Base-by-base conservation (phyloP, 108 stramenopile species). In the Nitzschia inconspicua region DNA sequence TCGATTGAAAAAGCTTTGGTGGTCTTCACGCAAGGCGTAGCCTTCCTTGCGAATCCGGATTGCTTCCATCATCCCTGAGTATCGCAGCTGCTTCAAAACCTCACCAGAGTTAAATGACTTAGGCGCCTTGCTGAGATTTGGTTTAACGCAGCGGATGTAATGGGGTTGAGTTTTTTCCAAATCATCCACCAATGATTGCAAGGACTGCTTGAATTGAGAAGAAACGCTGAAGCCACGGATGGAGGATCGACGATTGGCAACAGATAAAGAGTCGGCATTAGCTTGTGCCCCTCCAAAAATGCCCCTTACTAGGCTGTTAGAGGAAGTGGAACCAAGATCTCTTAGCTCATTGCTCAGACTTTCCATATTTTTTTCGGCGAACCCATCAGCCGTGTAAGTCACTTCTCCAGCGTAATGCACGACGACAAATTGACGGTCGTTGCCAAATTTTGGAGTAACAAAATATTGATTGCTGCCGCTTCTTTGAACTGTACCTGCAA, bases 11-110 rank as follows among this genome's bases (percentile, higher is more conserved):
- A 95, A 95, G 54, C 79, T 83, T 61, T 87, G 84, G 56, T 91
- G 94, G 16, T 82, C 75, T 65, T 96, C 91, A 16, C 96, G 83
- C n/a, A 93, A 66, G 23, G 91, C 79, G 60, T 97, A 97, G 10
- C 93, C 93, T 63, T 95, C 89, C 39, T 94, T 77, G 9, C 98
- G 85, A 65, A 98, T 96, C 19, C 96, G 86, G 52, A 98, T 94
- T 26, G 96, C 91, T 75, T 98, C 98, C 89, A 98, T 88, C 95
- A 96, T 97, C 48, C 98, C 98, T n/a, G 96, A 89, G 66, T 97
- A 97, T 54, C 93, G 79, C 6, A 98, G 77, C 72, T 98, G 98
- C 49, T 86, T 64, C 30, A 97, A 57, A 5, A 94, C 82, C 66
- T 91, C 88, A 16, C 85, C 86, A 27, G 88, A 63, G 46, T 79